Percentiles rank a stretch among this genome's conserved stretches.
phyloP scores from a whole-genome alignment of 495 filamentous ascomycete genomes.

The Penicillium fimorum region DNA sequence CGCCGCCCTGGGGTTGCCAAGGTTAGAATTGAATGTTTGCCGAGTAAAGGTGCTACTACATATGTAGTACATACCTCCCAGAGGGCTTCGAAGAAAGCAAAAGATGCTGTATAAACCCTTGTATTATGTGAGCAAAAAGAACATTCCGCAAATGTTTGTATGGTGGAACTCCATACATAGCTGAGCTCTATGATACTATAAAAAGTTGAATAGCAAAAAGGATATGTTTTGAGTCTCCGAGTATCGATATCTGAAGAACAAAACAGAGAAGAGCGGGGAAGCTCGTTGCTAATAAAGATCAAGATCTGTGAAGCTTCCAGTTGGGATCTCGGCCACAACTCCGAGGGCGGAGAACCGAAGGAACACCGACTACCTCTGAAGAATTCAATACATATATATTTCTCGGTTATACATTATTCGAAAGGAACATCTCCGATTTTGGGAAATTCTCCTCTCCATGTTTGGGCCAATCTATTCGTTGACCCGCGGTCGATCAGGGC shows the following conservation, averaged over 20 bases:
- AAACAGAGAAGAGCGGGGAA: background rate
- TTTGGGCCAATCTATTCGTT: background rate
- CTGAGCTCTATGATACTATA: background rate
- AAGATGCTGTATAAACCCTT: slow-evolving; percentile 66
- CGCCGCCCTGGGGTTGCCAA: slow-evolving; percentile 59
- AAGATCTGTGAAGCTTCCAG: slow-evolving; percentile 1
- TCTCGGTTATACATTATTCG: background rate
- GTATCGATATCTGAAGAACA: background rate
- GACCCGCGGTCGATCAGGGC: background rate
- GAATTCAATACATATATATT: background rate
- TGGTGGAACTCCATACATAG: slow-evolving; percentile 11
- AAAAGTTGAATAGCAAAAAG: background rate
- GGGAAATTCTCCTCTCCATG: background rate
- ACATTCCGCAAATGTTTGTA: background rate
- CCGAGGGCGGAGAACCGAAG: slow-evolving; percentile 16
- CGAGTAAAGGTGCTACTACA: background rate
- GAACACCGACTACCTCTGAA: background rate
- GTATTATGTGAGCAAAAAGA: slow-evolving; percentile 4
- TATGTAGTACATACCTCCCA: slow-evolving; percentile 58
- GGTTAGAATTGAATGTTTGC: too few species aligned
- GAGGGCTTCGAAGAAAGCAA: slow-evolving; percentile 92
- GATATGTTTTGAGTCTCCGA: background rate
- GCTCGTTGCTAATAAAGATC: slow-evolving; percentile 6
- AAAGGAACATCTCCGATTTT: background rate
- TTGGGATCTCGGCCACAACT: slow-evolving; percentile 10